Evolutionary conservation across 192 early-diverging fungal species (phyloP), one percentile per base, ranked within the genome.

Genomic region (Umbelopsis sp.): DNA sequence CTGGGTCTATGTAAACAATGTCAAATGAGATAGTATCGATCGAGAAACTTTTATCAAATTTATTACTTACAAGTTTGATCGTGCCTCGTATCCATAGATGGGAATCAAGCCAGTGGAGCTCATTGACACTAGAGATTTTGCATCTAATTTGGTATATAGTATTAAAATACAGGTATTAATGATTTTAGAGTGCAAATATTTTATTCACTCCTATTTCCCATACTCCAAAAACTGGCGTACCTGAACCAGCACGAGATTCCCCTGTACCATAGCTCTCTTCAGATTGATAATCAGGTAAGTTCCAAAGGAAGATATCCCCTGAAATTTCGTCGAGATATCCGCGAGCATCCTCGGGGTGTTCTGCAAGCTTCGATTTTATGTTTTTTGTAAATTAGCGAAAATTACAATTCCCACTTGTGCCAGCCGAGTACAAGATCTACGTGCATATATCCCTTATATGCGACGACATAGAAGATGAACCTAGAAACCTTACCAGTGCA

Each of bases 331-430:
- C 29, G 1, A 6, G 14, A 14, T 29, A 31, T 7, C 56, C 56
- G 14, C 56, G 56, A 34, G 56, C 56, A 34, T 62, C 56, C 34
- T 62, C 56, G 12, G 56, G 56, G 3, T 62, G 16, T 34, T 62
- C 56, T 41, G 38, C 12, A 11, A 11, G 38, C 38, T 41, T 41
- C 38, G 11, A 62, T 14, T 25, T 53, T 20, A 6, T 62, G n/a
- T 0, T 20, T 4, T 20, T n/a, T n/a, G 14, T 5, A 32, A 34
- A 20, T 20, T 2, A 32, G 3, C 54, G 7, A 59, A 32, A 32
- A 41, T 6, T 11, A 41, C 38, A 41, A 41, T 6, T 41, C 0
- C n/a, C n/a, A n/a, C n/a, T n/a, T n/a, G n/a, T n/a, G n/a, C n/a
- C n/a, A n/a, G n/a, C n/a, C n/a, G n/a, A n/a, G n/a, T n/a, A n/a